Conservation (phyloP, 2,329 filamentous ascomycete genomes). For the Cladophialophora bantiana region DNA sequence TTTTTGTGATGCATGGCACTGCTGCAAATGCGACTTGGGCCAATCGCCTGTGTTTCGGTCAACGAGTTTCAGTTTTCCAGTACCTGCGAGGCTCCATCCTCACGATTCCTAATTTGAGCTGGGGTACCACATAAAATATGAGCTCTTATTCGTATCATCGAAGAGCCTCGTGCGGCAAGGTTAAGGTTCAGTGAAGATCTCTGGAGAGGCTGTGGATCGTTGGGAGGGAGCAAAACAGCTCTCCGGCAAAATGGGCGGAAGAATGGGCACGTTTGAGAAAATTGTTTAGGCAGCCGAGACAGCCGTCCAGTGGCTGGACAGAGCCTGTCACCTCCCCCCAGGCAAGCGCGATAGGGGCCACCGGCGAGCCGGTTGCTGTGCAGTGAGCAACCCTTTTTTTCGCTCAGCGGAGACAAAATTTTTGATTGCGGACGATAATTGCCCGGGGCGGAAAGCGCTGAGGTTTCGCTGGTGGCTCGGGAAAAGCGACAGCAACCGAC, state of each 20-base stretch:
- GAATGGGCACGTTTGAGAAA: slow-evolving; percentile 13
- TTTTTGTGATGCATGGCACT: not conserved
- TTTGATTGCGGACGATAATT: slow-evolving; percentile 36
- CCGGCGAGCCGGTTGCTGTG: slow-evolving; percentile 18
- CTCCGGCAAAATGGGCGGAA: slow-evolving; percentile 17
- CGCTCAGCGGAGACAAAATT: slow-evolving; percentile 25
- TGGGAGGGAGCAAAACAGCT: not conserved
- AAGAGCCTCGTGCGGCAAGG: not conserved
- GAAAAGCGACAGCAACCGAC: slow-evolving; percentile 7
- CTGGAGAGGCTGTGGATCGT: slow-evolving; percentile 17
- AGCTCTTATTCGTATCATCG: not conserved
- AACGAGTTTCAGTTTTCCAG: not conserved
- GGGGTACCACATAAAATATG: not conserved
- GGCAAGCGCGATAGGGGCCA: slow-evolving; percentile 22
- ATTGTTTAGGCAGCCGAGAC: not conserved
- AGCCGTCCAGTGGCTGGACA: slow-evolving; percentile 3
- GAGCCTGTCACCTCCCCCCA: not conserved
- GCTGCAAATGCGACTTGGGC: not conserved
- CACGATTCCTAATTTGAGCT: not conserved
- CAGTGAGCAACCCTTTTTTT: slow-evolving; percentile 15
- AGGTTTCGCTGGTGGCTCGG: slow-evolving; percentile 24
- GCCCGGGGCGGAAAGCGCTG: slow-evolving; percentile 24
- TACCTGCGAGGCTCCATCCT: not conserved
- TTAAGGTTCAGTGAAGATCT: slow-evolving; percentile 8
- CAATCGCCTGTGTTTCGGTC: not conserved